phyloP scores from a whole-genome alignment of 2,329 filamentous ascomycete species.

The Pestalotiopsis sp. region DNA sequence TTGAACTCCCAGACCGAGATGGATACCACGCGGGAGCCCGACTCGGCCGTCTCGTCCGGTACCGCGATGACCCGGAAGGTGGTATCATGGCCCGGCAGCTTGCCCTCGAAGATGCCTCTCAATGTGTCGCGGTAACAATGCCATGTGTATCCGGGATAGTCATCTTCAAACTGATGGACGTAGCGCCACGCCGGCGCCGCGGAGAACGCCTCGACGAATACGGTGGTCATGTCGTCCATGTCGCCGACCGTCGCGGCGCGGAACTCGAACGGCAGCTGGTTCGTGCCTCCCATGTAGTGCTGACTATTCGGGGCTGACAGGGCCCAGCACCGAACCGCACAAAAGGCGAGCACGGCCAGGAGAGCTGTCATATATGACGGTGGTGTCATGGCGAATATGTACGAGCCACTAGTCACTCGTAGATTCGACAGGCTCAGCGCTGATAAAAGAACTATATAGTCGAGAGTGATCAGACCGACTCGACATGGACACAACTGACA shows the following conservation, averaged over 20 bases:
- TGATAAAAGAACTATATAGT: background rate
- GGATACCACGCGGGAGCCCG: background rate
- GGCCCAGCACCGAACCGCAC: background rate
- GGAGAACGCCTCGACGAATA: conserved; percentile 5
- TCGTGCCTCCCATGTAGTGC: background rate
- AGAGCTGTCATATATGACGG: background rate
- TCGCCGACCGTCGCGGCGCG: conserved; percentile 3
- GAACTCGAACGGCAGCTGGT: background rate
- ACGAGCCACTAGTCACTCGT: background rate
- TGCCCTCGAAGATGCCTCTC: too few relatives aligned
- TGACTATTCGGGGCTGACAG: background rate
- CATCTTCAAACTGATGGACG: conserved; percentile 3
- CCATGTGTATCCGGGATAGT: conserved; percentile 6
- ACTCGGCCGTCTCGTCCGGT: background rate
- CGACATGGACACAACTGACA: background rate
- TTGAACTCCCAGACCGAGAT: conserved; percentile 2
- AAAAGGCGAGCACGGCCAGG: background rate
- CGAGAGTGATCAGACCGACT: background rate
- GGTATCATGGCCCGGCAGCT: background rate
- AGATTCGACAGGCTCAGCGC: background rate
- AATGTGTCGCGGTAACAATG: background rate
- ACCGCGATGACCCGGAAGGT: conserved; percentile 7
- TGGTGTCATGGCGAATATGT: background rate
- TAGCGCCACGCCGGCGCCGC: background rate
- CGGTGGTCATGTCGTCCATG: background rate